phyloP scores from a whole-genome alignment of 2,329 filamentous ascomycete genomes.

The Arthroderma sp. region DNA sequence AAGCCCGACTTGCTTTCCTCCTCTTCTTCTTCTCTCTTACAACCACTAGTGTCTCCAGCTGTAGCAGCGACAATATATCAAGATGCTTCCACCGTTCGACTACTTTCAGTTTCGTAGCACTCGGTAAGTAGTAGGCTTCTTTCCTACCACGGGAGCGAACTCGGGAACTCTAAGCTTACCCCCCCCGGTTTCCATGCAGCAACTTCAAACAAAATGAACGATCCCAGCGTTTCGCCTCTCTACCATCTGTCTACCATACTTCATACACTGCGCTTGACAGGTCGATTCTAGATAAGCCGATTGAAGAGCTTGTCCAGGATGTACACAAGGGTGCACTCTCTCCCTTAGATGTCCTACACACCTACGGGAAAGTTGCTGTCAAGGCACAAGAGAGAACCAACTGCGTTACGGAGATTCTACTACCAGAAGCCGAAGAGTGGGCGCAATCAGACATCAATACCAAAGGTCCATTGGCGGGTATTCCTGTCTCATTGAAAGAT shows the following conservation, averaged over 20 bases:
- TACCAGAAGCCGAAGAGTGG: slow-evolving; percentile 67
- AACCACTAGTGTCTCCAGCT: too few relatives aligned
- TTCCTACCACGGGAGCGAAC: not conserved
- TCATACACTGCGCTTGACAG: slow-evolving; percentile 53
- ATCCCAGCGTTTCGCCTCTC: slow-evolving; percentile 50
- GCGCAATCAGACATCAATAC: slow-evolving; percentile 50
- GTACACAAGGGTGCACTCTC: slow-evolving; percentile 56
- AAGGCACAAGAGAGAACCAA: slow-evolving; percentile 79
- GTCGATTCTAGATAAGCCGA: slow-evolving; percentile 56
- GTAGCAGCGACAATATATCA: not conserved
- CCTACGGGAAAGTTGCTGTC: slow-evolving; percentile 76
- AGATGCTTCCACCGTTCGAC: slow-evolving; percentile 43
- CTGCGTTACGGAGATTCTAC: slow-evolving; percentile 75
- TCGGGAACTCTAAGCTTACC: not conserved
- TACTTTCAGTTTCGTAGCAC: slow-evolving; percentile 59
- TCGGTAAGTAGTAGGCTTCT: slow-evolving; percentile 41
- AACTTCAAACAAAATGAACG: slow-evolving; percentile 69
- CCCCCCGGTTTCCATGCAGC: slow-evolving; percentile 33
- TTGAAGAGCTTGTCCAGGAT: slow-evolving; percentile 62
- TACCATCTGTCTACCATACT: slow-evolving; percentile 52
- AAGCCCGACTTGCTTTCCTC: too few relatives aligned
- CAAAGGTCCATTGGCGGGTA: slow-evolving; percentile 69
- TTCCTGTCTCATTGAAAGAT: slow-evolving; percentile 74
- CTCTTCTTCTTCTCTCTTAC: too few relatives aligned
- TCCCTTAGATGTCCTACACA: slow-evolving; percentile 61